A percentile compares a stretch with the other conserved stretches of the same genome.
Evolutionary conservation across 805 yeast species (phyloP).

Genomic region (Metschnikowia cerradonensis): DNA sequence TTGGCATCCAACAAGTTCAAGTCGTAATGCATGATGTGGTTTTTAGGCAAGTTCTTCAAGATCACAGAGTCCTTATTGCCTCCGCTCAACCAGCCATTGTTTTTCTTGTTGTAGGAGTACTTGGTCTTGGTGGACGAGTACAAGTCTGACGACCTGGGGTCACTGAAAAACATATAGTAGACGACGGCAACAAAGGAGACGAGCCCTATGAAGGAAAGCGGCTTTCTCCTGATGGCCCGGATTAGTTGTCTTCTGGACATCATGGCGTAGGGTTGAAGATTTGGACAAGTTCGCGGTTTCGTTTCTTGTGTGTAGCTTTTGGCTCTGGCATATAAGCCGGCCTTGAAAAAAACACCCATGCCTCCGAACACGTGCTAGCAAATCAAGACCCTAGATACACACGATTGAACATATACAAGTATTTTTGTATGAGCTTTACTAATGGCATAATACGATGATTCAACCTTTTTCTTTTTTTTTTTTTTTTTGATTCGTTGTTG

Average conservation of each 20-base stretch:
- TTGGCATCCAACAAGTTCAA: constrained; percentile 74
- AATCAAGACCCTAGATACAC: no score
- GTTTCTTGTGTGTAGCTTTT: not conserved
- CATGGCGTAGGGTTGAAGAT: constrained; percentile 6
- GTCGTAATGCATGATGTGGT: constrained; percentile 79
- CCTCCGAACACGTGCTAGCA: not conserved
- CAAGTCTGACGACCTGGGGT: constrained; percentile 7
- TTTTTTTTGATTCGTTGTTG: no score
- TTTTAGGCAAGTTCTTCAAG: constrained; percentile 60
- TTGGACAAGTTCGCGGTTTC: not conserved
- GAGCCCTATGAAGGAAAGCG: constrained; percentile 46
- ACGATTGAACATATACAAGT: no score
- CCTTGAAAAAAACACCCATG: not conserved
- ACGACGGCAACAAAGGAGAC: constrained; percentile 39
- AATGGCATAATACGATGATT: no score
- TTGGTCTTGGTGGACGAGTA: constrained; percentile 23
- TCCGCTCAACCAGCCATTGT: constrained; percentile 43
- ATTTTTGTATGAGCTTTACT: no score
- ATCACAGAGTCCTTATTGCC: constrained; percentile 50
- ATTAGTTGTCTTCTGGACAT: constrained; percentile 21
- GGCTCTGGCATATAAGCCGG: constrained; percentile 4
- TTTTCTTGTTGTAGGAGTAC: constrained; percentile 44
- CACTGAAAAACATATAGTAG: constrained; percentile 35
- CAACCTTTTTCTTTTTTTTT: no score
- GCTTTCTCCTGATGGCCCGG: constrained; percentile 60